Base-by-base conservation (phyloP, 345 rosid genomes). In the Lagerstroemia speciosa region DNA sequence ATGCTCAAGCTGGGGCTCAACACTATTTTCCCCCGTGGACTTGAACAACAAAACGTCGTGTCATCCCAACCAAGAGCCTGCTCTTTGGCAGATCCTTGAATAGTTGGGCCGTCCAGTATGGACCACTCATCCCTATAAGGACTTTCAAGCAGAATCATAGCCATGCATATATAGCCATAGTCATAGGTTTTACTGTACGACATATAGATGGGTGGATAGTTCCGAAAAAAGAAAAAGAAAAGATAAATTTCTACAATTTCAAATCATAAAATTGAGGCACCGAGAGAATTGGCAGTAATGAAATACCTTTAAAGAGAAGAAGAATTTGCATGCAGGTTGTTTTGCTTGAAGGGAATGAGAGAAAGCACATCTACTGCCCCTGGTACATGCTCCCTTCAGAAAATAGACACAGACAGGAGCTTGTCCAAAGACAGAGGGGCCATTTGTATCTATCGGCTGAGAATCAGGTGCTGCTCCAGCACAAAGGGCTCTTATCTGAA, bases 361-460 rank as follows among this genome's bases (percentile, higher is more conserved):
- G 81, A 82, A 93, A n/a, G 67, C 33, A 77, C 98, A 93, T 17
- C 69, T 74, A 74, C 73, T 78, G 73, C 98, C 96, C 70, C 78
- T 83, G 76, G 71, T 90, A 86, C 98, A 93, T 74, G 55, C 65
- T 74, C 98, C 98, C n/a, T 78, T 87, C 48, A 70, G 46, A 70
- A 89, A 93, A 83, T 78, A 89, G 27, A 86, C 81, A 75, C 98
- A 93, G 30, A 73, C 43, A 68, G 89, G 68, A 72, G 75, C 66
- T 67, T 69, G 79, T 27, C 70, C 77, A 33, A 70, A 60, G 70
- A 64, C 76, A 67, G 63, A 37, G 66, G 74, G 77, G 46, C 15
- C 77, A 69, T 69, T 75, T 3, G 46, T 31, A 53, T 74, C 79
- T 62, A 75, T 66, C 61, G 63, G 72, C 38, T 64, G 77, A 77